Percentiles rank a stretch among this genome's conserved stretches.
Conservation (phyloP, 75 land plant genomes). For the Pseudotsuga menziesii region DNA sequence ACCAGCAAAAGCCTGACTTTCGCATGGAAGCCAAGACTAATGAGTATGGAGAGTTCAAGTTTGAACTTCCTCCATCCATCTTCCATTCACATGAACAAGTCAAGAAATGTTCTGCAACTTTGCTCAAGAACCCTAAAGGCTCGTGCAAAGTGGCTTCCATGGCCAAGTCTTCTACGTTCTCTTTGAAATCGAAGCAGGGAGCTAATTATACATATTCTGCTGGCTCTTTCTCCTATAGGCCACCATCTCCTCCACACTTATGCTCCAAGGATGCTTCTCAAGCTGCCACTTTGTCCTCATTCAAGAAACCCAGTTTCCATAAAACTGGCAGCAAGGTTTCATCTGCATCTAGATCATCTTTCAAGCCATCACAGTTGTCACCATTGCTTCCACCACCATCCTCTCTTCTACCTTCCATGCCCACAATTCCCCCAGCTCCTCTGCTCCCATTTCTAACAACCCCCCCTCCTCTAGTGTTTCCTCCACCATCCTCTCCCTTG, state of each 20-base stretch:
- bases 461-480: background rate
- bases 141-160: constrained; percentile 37
- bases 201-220: constrained; percentile 45
- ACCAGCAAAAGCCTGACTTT: constrained; percentile 13
- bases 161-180: constrained; percentile 34
- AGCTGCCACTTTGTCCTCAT: too few species aligned
- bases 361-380: background rate
- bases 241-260: constrained; percentile 27
- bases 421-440: background rate
- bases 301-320: too few species aligned
- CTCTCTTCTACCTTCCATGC: constrained; percentile 6
- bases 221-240: constrained; percentile 55
- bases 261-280: constrained; percentile 26
- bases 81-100: constrained; percentile 27
- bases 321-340: background rate
- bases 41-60: constrained; percentile 39
- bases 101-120: constrained; percentile 37
- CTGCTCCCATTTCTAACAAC: background rate
- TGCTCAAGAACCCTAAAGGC: constrained; percentile 32
- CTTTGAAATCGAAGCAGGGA: constrained; percentile 35
- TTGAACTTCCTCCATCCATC: constrained; percentile 28
- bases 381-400: constrained; percentile 9
- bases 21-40: constrained; percentile 34
- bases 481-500: background rate
- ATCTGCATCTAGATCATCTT: background rate